Percentiles rank a stretch among this genome's conserved stretches.
phyloP scores from a whole-genome alignment of 345 rosid genomes.

The Theobroma cacao region DNA sequence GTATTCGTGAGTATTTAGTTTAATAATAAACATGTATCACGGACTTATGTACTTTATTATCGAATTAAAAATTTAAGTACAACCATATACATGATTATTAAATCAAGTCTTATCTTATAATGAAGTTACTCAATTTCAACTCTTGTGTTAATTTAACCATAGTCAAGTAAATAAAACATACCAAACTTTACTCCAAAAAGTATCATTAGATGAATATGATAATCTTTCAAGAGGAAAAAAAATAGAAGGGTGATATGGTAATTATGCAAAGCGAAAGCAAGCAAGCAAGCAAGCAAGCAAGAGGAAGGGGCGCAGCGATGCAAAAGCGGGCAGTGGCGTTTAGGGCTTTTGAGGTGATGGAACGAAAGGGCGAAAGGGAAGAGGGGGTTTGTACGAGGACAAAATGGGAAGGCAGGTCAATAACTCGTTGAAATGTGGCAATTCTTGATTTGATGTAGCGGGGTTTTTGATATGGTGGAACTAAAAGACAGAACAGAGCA shows the following conservation, averaged over 20 bases:
- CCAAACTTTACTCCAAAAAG: not conserved
- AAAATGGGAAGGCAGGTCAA: slow-evolving; percentile 24
- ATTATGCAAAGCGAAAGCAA: not conserved
- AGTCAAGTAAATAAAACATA: not conserved
- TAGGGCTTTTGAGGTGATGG: slow-evolving; percentile 26
- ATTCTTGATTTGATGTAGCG: slow-evolving; percentile 22
- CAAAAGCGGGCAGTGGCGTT: not conserved
- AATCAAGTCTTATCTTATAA: too few species aligned
- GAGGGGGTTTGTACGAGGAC: slow-evolving; percentile 4
- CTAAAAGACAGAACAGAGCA: not conserved
- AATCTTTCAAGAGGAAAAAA: not conserved
- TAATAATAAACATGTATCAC: too few species aligned
- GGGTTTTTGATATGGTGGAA: not conserved
- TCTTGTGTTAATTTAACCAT: not conserved
- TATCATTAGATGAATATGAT: too few species aligned
- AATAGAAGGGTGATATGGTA: not conserved
- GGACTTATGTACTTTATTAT: too few species aligned
- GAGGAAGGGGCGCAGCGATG: not conserved
- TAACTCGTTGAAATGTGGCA: slow-evolving; percentile 51
- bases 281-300: not conserved
- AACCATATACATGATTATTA: too few species aligned
- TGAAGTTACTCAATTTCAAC: not conserved
- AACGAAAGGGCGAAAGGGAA: slow-evolving; percentile 3
- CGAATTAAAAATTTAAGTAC: too few species aligned
- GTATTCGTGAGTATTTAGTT: too few species aligned